A percentile compares a stretch with the other conserved stretches of the same genome.
Conservation (phyloP, 192 early-diverging fungal genomes). For the Coemansia sp. region DNA sequence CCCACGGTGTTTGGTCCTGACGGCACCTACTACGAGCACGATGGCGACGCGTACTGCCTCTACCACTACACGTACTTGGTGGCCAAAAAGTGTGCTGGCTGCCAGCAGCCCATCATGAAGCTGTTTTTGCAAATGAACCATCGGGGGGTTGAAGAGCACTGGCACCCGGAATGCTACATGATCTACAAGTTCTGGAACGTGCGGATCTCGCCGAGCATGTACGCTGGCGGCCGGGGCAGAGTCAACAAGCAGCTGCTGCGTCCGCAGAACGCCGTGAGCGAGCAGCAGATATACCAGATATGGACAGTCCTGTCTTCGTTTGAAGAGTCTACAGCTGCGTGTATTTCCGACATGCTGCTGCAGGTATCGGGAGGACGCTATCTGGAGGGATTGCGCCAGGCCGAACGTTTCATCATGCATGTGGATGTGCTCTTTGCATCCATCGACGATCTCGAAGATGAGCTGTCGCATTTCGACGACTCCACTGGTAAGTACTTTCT, state of each 20-base stretch:
- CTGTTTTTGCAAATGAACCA: constrained; percentile 93
- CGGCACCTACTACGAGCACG: constrained; percentile 95
- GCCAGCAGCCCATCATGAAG: constrained; percentile 90
- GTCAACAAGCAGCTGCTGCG: constrained; percentile 50
- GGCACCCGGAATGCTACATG: constrained; percentile 99
- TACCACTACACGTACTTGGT: constrained; percentile 90
- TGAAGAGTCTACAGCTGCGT: constrained; percentile 94
- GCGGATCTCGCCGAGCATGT: constrained; percentile 44
- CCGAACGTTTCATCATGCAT: constrained; percentile 83
- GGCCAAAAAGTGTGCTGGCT: constrained; percentile 93
- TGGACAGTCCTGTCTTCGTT: constrained; percentile 89
- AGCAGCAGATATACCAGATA: constrained; percentile 87
- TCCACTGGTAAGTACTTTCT: constrained; percentile 40
- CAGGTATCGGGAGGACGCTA: constrained; percentile 84
- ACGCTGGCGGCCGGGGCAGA: constrained; percentile 44
- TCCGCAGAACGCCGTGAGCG: constrained; percentile 53
- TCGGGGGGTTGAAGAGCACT: constrained; percentile 75
- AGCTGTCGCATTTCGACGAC: constrained; percentile 67
- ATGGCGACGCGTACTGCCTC: constrained; percentile 90
- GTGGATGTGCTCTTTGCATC: constrained; percentile 89
- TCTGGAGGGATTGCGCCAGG: constrained; percentile 77
- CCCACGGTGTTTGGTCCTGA: constrained; percentile 89
- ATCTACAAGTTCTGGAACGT: constrained; percentile 84
- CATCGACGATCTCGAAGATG: constrained; percentile 81
- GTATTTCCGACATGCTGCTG: constrained; percentile 92